Base-by-base conservation (phyloP, 129 eudicot species). In the Glebionis coronaria region DNA sequence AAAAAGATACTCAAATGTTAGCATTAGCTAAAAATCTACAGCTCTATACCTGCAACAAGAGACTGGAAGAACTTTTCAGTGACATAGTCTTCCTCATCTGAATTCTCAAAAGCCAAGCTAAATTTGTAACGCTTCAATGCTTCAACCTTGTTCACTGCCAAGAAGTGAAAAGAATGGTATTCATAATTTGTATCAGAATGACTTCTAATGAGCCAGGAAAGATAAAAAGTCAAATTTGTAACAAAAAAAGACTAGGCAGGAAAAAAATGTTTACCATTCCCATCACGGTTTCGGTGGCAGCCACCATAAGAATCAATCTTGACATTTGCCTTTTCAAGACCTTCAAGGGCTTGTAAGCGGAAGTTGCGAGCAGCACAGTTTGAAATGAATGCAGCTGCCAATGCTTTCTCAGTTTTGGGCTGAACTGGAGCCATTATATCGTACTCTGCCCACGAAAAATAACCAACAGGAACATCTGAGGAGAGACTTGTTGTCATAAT, bases 361-460 rank as follows among this genome's bases (percentile, higher is more conserved):
- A 92, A 88, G 76, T 92, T 92, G 46, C 85, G 85, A 40, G 98
- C 98, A 71, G 81, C 95, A 67, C 98, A 92, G 67, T 92, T 88
- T 76, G 98, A 92, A 73, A 92, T 92, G 72, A 92, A 92, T 50
- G 98, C 98, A 68, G 98, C 98, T 63, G 98, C 98, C 40, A 86
- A 52, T 28, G 98, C 91, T 52, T 56, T 86, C 80, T 88, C 98
- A 15, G 96, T 82, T 76, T 92, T 92, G 6, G 91, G 95, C 64
- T 84, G 85, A 73, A 86, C 72, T 44, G 98, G 98, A 29, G 96
- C 98, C 98, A 92, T 92, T 63, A 92, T 82, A 69, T 88, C 98
- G 76, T 92, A 92, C 76, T 92, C 98, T 0, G 96, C 96, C 98
- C 98, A 92, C 47, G 98, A 88, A 76, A 92, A 92, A 67, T 92